These are phyloP conservation scores for Melampsora americana DNA, from an alignment of 1,284 basidiomycete genomes.

Conservation along the genomic window DNA sequence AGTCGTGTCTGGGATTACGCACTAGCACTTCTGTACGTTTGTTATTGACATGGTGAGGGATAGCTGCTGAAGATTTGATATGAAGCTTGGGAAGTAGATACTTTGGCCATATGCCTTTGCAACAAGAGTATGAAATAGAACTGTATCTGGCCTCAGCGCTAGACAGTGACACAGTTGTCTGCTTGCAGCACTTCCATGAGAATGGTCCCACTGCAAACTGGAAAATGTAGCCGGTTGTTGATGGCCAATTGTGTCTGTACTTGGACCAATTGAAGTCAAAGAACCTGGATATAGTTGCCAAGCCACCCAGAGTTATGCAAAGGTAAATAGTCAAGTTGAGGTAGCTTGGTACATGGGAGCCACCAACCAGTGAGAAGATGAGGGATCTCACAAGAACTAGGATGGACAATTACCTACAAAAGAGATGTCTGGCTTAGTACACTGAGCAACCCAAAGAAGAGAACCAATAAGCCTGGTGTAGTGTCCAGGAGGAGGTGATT, in stretches of 20 bases:
- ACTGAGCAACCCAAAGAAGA: constrained; percentile 4
- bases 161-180: neutral
- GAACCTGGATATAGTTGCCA: neutral
- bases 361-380: neutral
- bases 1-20: neutral
- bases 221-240: constrained; percentile 5
- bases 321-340: neutral
- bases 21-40: neutral
- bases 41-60: constrained; percentile 15
- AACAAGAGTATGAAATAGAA: constrained; percentile 13
- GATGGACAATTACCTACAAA: constrained; percentile 10
- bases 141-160: constrained; percentile 24
- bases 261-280: constrained; percentile 2
- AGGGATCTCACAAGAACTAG: constrained; percentile 19
- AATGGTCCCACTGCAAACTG: neutral
- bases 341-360: constrained; percentile 4
- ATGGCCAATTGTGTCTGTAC: neutral
- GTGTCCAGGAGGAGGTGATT: neutral
- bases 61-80: neutral
- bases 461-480: constrained; percentile 5
- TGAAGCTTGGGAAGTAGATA: neutral
- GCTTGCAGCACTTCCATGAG: constrained; percentile 12
- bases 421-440: constrained; percentile 8
- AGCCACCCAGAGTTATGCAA: neutral
- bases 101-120: constrained; percentile 4